Percentiles rank a stretch among this genome's conserved stretches.
Conservation (phyloP, 2,329 filamentous ascomycete genomes). For the Mycosphaerella arachidis region DNA sequence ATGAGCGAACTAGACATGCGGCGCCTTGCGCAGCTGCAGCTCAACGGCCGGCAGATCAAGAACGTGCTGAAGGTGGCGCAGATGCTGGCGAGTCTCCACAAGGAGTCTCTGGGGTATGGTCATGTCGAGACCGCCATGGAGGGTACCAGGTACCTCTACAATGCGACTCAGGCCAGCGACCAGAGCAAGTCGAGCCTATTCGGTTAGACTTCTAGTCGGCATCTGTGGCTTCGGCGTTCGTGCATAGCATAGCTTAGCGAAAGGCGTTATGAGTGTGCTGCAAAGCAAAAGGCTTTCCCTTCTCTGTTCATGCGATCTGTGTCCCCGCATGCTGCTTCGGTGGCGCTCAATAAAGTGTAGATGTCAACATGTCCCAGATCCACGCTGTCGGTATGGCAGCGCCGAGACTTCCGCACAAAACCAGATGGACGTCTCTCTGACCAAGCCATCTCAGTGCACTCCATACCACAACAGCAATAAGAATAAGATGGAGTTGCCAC, state of each 20-base stretch:
- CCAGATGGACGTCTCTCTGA: neutral
- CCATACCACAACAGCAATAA: neutral
- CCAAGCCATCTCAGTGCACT: neutral
- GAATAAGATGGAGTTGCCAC: neutral
- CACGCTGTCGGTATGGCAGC: neutral
- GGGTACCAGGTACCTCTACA: neutral
- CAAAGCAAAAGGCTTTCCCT: too few species aligned
- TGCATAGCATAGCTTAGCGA: neutral
- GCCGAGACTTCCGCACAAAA: neutral
- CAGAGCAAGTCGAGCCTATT: neutral
- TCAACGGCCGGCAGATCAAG: constrained; percentile 44
- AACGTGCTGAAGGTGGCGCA: constrained; percentile 41
- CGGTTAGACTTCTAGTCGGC: neutral
- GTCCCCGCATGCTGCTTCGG: neutral
- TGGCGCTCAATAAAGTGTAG: neutral
- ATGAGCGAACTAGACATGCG: constrained; percentile 32
- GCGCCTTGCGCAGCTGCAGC: constrained; percentile 27
- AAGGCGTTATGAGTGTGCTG: neutral
- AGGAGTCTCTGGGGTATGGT: constrained; percentile 23
- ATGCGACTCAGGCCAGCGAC: neutral
- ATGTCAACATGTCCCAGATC: neutral
- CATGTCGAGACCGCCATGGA: constrained; percentile 25
- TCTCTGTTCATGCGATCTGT: neutral
- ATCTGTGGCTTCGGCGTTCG: neutral
- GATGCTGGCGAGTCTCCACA: constrained; percentile 27